Evolutionary conservation across 352 stramenopile species (phyloP), one percentile per base, ranked within the genome.

Genomic region (Peronosclerospora sorghi): DNA sequence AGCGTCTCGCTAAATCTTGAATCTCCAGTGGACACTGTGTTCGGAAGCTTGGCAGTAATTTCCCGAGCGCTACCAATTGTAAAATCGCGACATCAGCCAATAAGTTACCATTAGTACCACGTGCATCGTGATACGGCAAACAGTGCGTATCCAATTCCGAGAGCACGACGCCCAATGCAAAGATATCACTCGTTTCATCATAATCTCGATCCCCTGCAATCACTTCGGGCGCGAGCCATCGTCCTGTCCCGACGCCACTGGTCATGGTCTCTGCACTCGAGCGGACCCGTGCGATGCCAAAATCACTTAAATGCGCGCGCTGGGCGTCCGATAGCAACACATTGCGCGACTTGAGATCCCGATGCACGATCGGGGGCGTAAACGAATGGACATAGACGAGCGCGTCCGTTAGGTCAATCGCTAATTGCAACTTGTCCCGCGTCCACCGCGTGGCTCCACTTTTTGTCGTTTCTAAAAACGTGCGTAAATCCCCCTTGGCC

Each of bases 311-410:
- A 34, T 86, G 83, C n/a, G 68, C 68, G 9, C 59, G 38, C 45
- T 75, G 53, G 0, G 68, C 49, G 1, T 43, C 30, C 0, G 47
- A 52, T 8, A 82, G 32, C 17, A 85, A 39, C 15, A 86, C 55
- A 15, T 81, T 81, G 0, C 70, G 58, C 0, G 70, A 79, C 27
- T 82, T 85, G 13, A 85, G 48, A 38, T 85, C 69, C 8, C 72
- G 69, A 28, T 85, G 73, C 5, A 85, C 55, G 0, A 85, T 29
- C 8, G 66, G 54, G 1, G 70, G 70, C 2, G 53, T 53, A 28
- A 82, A 70, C 8, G 67, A 80, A 37, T 85, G 73, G 26, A 77
- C 39, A 36, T 85, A 85, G 18, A 79, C 63, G 0, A 85, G 49
- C 0, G 67, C 73, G 18, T 85, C 68, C 2, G 59, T 62, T 13